Conservation (phyloP, 148 eudicot species). For the Spergularia marina region DNA sequence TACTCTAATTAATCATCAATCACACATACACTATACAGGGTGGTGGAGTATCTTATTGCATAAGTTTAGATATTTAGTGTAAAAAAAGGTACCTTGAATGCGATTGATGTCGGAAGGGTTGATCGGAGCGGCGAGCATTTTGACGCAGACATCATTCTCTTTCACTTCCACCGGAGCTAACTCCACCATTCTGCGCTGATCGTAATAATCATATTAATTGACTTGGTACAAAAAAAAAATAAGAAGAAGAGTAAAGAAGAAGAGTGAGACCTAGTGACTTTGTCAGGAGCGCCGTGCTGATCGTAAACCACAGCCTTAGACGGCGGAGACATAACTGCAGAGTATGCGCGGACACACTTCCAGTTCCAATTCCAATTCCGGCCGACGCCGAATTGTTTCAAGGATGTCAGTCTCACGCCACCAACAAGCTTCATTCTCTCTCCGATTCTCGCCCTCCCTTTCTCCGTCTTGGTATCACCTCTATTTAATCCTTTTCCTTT, state of each 20-base stretch:
- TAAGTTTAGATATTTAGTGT: no score
- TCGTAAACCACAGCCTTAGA: constrained; percentile 76
- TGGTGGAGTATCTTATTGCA: no score
- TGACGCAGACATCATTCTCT: constrained; percentile 76
- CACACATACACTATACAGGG: no score
- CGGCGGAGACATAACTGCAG: constrained; percentile 75
- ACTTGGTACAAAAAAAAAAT: no score
- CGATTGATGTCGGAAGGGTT: constrained; percentile 95
- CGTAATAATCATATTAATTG: no score
- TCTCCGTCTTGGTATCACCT: no score
- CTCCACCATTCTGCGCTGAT: constrained; percentile 63
- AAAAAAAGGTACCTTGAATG: constrained; percentile 34
- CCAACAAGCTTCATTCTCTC: no score
- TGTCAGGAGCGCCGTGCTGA: constrained; percentile 71
- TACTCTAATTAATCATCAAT: no score
- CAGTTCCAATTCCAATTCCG: background rate
- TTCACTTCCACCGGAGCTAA: constrained; percentile 63
- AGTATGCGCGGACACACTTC: constrained; percentile 41
- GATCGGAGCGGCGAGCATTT: constrained; percentile 88
- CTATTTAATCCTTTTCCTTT: no score
- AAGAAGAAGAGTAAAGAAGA: background rate
- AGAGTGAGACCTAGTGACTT: constrained; percentile 49
- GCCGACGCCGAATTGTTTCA: no score
- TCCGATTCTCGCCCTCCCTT: no score
- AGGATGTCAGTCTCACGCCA: no score